Conservation (phyloP, 768 basidiomycete species). For the Kondoa malvinella region DNA sequence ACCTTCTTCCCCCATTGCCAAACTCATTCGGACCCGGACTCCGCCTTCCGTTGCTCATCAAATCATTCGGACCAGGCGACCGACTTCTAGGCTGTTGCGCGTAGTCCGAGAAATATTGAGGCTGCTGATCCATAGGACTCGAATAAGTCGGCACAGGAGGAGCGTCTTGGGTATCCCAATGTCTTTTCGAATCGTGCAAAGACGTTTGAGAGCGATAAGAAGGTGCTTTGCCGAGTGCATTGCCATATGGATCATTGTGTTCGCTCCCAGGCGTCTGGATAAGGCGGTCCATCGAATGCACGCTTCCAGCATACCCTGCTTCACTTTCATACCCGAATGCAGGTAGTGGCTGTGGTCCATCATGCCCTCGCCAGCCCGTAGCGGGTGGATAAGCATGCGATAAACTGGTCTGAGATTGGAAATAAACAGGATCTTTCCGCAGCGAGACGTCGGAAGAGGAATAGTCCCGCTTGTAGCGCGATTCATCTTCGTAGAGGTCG, state of each 20-base stretch:
- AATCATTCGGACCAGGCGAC: neutral
- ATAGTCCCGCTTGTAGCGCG: neutral
- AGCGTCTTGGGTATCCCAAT: neutral
- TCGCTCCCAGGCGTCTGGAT: neutral
- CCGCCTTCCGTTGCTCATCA: neutral
- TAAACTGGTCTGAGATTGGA: neutral
- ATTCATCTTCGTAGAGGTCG: slow-evolving; percentile 52
- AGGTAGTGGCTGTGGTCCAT: neutral
- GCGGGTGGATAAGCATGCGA: neutral
- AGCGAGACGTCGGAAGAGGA: neutral
- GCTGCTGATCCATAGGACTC: neutral
- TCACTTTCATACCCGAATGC: neutral
- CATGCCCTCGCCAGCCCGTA: neutral
- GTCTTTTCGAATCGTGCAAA: neutral
- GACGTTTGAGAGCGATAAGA: slow-evolving; percentile 3
- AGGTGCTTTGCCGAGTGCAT: neutral
- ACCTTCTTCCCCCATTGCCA: neutral
- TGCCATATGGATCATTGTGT: neutral
- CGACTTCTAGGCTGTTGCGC: neutral
- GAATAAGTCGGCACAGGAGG: neutral
- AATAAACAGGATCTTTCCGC: neutral
- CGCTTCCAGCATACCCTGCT: neutral
- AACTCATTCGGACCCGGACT: neutral
- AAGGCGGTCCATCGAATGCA: slow-evolving; percentile 1
- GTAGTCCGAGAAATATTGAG: neutral